Evolutionary conservation across 768 basidiomycete genomes (phyloP).

Genomic region (Hygrophorus pudorinus): DNA sequence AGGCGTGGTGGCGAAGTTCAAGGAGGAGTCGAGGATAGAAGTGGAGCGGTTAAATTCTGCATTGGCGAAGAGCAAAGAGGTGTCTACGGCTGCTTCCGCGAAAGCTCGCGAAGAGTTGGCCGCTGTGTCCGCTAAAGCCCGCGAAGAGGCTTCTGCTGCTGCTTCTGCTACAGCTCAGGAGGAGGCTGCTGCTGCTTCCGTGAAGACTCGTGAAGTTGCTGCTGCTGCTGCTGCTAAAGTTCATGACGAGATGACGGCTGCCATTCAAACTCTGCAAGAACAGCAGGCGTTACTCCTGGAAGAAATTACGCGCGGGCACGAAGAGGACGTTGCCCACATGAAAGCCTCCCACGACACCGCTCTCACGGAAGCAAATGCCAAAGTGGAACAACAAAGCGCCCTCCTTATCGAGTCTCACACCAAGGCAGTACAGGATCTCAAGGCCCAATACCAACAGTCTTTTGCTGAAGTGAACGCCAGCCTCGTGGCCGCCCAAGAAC

Average conservation of each 20-base stretch:
- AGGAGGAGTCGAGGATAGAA: conserved; percentile 44
- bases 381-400: conserved; percentile 17
- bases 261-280: conserved; percentile 37
- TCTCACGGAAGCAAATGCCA: conserved; percentile 24
- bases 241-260: conserved; percentile 35
- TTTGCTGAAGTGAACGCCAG: conserved; percentile 30
- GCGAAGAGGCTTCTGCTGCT: too few species aligned
- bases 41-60: conserved; percentile 35
- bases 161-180: too few species aligned
- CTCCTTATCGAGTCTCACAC: conserved; percentile 27
- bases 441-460: conserved; percentile 38
- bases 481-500: conserved; percentile 27
- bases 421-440: conserved; percentile 28
- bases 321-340: conserved; percentile 41
- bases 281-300: conserved; percentile 45
- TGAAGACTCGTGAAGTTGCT: conserved; percentile 11
- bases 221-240: conserved; percentile 16
- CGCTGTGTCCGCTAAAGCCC: too few species aligned
- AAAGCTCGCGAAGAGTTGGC: too few species aligned
- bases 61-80: conserved; percentile 36
- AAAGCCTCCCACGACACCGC: conserved; percentile 36
- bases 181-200: too few species aligned
- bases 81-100: conserved; percentile 21
- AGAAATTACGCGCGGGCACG: conserved; percentile 47
- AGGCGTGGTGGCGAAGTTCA: conserved; percentile 37